phyloP scores from a whole-genome alignment of 352 stramenopile genomes.

The Phytophthora sojae region DNA sequence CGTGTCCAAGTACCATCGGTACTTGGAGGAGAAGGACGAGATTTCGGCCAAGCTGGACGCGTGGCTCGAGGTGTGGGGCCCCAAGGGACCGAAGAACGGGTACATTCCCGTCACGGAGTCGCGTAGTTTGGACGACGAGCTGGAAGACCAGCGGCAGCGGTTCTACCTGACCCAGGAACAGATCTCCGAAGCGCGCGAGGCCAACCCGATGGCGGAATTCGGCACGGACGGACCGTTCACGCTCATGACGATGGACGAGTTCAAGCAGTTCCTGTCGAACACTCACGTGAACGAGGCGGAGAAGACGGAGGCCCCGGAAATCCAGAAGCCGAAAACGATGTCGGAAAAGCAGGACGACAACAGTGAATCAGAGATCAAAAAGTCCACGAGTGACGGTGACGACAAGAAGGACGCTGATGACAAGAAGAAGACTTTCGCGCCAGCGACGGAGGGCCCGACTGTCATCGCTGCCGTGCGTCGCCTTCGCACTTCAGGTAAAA shows the following conservation, averaged over 20 bases:
- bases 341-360: slow-evolving; percentile 21
- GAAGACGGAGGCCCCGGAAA: slow-evolving; percentile 6
- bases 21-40: slow-evolving; percentile 56
- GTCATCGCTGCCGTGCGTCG: slow-evolving; percentile 13
- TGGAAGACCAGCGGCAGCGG: slow-evolving; percentile 50
- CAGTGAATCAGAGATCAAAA: slow-evolving; percentile 3
- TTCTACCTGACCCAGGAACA: slow-evolving; percentile 59
- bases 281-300: slow-evolving; percentile 26
- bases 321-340: slow-evolving; percentile 15
- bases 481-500: slow-evolving; percentile 25
- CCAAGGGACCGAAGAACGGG: slow-evolving; percentile 34
- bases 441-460: slow-evolving; percentile 7
- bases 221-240: slow-evolving; percentile 56
- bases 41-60: slow-evolving; percentile 48
- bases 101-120: slow-evolving; percentile 48
- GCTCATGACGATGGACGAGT: slow-evolving; percentile 64
- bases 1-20: slow-evolving; percentile 59
- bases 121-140: slow-evolving; percentile 42
- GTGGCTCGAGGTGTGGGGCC: slow-evolving; percentile 55
- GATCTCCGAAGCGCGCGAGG: slow-evolving; percentile 37
- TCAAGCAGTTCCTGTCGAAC: slow-evolving; percentile 52
- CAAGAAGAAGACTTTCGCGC: slow-evolving; percentile 9
- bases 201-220: slow-evolving; percentile 56
- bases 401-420: not conserved
- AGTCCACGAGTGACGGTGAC: not conserved